Conservation (phyloP, 768 basidiomycete species). For the Dioszegia hungarica region DNA sequence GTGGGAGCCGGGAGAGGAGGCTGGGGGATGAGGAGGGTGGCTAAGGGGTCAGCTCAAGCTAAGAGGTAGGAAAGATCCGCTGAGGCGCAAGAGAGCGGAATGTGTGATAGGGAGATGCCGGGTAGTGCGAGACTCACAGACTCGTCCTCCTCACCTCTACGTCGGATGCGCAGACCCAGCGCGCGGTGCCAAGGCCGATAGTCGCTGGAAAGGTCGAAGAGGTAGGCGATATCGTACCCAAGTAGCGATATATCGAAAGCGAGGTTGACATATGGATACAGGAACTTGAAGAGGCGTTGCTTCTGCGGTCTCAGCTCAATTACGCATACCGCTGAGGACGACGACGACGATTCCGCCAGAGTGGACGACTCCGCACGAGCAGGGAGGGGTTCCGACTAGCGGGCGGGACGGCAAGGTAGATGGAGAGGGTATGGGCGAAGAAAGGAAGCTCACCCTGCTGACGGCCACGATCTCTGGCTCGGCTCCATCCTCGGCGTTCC, state of each 20-base stretch:
- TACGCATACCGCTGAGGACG: too few species aligned
- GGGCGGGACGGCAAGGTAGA: too few species aligned
- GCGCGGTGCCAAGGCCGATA: constrained; percentile 89
- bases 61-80: neutral
- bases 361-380: too few species aligned
- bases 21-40: constrained; percentile 5
- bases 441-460: constrained; percentile 12
- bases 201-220: constrained; percentile 78
- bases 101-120: neutral
- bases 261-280: constrained; percentile 79
- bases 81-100: neutral
- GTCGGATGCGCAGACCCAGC: constrained; percentile 75
- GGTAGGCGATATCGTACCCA: constrained; percentile 76
- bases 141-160: constrained; percentile 45
- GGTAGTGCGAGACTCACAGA: constrained; percentile 5
- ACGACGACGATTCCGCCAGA: too few species aligned
- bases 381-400: too few species aligned
- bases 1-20: constrained; percentile 20
- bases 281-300: constrained; percentile 58
- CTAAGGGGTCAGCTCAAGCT: constrained; percentile 7
- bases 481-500: constrained; percentile 65
- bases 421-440: too few species aligned
- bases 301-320: constrained; percentile 8
- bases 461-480: constrained; percentile 25
- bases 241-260: constrained; percentile 77